These are phyloP conservation scores for Rhytidiadelphus loreus DNA, from an alignment of 225 moss, liverwort and hornwort genomes.

Conservation along the genomic window DNA sequence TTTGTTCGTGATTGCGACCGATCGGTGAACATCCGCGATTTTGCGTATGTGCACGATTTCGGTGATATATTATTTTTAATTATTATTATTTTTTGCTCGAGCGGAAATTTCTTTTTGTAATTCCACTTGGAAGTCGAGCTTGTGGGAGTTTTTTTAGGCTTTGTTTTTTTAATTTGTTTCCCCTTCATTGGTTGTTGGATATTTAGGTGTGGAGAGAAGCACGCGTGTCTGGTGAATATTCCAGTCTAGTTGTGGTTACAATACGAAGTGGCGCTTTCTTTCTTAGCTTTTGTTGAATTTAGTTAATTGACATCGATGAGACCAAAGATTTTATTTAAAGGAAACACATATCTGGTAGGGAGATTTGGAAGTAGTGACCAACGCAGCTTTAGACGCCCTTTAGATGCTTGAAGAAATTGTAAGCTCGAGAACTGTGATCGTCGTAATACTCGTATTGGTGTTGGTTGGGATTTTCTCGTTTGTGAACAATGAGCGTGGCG, in stretches of 20 bases:
- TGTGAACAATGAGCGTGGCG: not conserved
- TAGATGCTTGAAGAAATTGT: not conserved
- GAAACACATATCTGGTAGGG: not conserved
- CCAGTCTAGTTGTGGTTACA: not conserved
- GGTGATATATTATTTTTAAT: not conserved
- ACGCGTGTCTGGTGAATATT: not conserved
- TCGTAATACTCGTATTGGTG: not conserved
- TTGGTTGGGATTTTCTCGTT: not conserved
- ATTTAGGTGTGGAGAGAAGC: not conserved
- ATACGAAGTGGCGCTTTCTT: not conserved
- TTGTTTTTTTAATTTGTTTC: not conserved
- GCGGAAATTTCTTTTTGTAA: not conserved
- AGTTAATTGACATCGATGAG: not conserved
- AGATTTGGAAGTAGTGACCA: not conserved
- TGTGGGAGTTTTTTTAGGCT: not conserved
- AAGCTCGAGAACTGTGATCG: not conserved
- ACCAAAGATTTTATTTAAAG: not conserved
- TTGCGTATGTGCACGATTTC: not conserved
- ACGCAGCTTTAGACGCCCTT: too few relatives aligned
- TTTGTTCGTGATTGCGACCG: not conserved
- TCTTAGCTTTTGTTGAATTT: not conserved
- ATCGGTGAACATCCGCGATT: constrained; percentile 8
- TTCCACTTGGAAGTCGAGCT: not conserved
- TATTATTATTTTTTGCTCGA: not conserved
- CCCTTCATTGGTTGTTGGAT: not conserved